Evolutionary conservation across 2,329 filamentous ascomycete species (phyloP), one percentile per base, ranked within the genome.

Genomic region (Cordyceps tenuipes): DNA sequence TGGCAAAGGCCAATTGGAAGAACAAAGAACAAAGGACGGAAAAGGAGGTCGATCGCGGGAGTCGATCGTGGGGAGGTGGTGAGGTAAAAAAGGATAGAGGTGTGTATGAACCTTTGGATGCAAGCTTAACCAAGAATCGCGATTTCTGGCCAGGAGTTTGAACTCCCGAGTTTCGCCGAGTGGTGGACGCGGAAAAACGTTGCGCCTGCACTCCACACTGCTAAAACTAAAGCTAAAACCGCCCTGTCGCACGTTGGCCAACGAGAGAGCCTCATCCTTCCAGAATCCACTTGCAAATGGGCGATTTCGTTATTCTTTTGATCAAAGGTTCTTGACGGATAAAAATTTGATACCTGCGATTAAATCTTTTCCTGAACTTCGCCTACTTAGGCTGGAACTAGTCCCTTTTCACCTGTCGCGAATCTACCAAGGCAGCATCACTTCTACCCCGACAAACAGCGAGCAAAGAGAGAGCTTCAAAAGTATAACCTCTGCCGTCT

Each of bases 101-200:
- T 50, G 31, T 54, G 44, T 54, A 21, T 49, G 54, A 8, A 54
- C 52, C 23, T 49, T 54, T 48, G 44, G 44, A 56, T 41, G 49
- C 48, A 55, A 59, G 60, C 60, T 61, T 50, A 41, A 34, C 47
- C 39, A 51, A 29, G 57, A 57, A 61, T 57, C 59, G 53, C 48
- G 59, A 57, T 57, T 61, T 57, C 53, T 61, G 59, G 59, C 55
- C 49, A 58, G 46, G 50, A 59, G 60, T 62, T 62, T 59, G 52
- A 51, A 21, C 34, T 31, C 61, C 61, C 61, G 61, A 59, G 57
- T 62, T 62, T 62, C 61, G 61, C 61, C 61, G 61, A 53, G n/a
- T 46, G 56, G 56, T 55, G 60, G 56, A 52, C 31, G 51, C 56
- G 61, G 57, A 62, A 56, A 56, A 62, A 59, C 56, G 52, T 62